These are phyloP conservation scores for Xerocomus brunneocitrinus DNA, from an alignment of 768 basidiomycete species.

Conservation along the genomic window DNA sequence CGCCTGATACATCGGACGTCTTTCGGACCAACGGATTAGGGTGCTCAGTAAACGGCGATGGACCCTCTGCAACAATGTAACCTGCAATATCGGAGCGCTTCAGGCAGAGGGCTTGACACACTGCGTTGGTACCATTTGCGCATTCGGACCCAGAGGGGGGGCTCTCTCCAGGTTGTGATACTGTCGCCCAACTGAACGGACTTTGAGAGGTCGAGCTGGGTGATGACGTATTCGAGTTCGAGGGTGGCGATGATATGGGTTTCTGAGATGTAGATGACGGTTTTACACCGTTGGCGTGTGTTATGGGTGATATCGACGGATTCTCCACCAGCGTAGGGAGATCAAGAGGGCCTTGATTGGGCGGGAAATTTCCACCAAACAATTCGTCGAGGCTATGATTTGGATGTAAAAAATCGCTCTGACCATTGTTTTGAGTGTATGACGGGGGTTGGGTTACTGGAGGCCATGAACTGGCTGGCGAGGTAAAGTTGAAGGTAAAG, in stretches of 20 bases:
- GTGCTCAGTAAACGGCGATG: conserved; percentile 49
- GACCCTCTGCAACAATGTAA: conserved; percentile 49
- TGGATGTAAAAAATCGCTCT: conserved; percentile 23
- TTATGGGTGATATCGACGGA: conserved; percentile 39
- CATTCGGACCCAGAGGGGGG: conserved; percentile 39
- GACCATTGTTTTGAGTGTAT: conserved; percentile 17
- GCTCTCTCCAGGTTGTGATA: conserved; percentile 25
- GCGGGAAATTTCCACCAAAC: conserved; percentile 39
- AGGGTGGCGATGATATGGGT: conserved; percentile 9
- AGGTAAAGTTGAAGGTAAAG: conserved; percentile 45
- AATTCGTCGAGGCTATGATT: conserved; percentile 39
- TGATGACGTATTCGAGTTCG: conserved; percentile 24
- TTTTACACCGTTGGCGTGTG: conserved; percentile 36
- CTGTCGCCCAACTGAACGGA: conserved; percentile 25
- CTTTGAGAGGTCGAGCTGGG: conserved; percentile 21
- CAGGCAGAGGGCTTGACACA: not conserved
- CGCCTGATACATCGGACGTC: conserved; percentile 41
- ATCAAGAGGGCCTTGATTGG: conserved; percentile 30
- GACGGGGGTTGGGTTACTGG: conserved; percentile 13
- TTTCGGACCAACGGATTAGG: conserved; percentile 33
- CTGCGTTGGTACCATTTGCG: conserved; percentile 23
- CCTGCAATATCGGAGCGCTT: conserved; percentile 50
- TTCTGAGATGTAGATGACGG: conserved; percentile 12
- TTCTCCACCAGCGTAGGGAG: conserved; percentile 33
- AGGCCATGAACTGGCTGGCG: conserved; percentile 31